These are phyloP conservation scores for Psidium friedrichsthalianum DNA, from an alignment of 345 rosid genomes.

Conservation along the genomic window DNA sequence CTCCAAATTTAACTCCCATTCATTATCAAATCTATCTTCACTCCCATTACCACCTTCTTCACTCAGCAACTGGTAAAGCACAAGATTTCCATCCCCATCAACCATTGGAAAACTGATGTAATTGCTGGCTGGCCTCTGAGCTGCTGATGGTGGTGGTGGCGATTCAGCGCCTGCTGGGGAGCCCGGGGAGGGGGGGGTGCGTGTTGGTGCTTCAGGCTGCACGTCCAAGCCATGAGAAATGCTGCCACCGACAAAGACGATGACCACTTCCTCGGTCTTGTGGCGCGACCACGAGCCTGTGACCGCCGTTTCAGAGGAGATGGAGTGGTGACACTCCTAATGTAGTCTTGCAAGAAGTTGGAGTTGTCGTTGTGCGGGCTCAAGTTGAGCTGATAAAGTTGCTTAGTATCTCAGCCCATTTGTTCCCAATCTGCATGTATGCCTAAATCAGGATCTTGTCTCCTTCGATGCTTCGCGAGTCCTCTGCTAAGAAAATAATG, in stretches of 20 bases:
- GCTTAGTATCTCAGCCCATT: neutral
- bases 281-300: neutral
- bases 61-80: neutral
- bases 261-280: neutral
- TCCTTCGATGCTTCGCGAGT: no score
- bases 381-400: neutral
- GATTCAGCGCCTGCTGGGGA: neutral
- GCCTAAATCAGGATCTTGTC: no score
- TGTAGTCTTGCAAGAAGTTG: neutral
- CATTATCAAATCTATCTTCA: neutral
- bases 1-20: neutral
- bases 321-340: neutral
- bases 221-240: neutral
- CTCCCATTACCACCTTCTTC: neutral
- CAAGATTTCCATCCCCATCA: neutral
- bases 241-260: neutral
- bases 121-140: neutral
- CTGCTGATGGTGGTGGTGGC: rapidly evolving
- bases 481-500: no score
- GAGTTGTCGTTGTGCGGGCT: neutral
- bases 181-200: no score
- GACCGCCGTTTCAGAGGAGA: neutral
- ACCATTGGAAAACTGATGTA: neutral
- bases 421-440: no score
- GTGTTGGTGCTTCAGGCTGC: neutral